Evolutionary conservation across 225 moss, liverwort and hornwort species (phyloP), one percentile per base, ranked within the genome.

Genomic region (Physcomitrium patens): DNA sequence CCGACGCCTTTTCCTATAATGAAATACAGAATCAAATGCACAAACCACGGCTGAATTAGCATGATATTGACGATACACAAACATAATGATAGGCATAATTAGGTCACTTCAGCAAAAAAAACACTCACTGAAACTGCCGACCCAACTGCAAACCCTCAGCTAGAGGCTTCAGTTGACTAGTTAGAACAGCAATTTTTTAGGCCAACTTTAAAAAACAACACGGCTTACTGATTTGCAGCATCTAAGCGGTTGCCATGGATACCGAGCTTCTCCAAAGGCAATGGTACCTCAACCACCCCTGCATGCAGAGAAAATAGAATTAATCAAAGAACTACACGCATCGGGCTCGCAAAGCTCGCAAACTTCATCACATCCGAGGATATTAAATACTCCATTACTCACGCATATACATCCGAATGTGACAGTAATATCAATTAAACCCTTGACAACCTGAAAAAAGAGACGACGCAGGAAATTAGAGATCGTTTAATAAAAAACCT

Each of bases 1-100:
- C 63, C 90, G 89, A 43, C 82, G 75, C 67, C 89, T 87, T 76
- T 91, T 95, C 65, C 97, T 99, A 80, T 78, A 87, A 72, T 43
- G 1, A 42, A 71, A 8, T 63, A 74, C 6, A 23, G 20, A 77
- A 60, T 26, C 41, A 60, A 65, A 70, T 15, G 65, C 23, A 65
- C 63, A n/a, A 79, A 31, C 3, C n/a, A 49, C 79, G 63, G 60
- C 4, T 50, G 31, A 37, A 37, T 37, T 37, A 37, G 31, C 4
- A 22, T 52, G 10, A 15, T 62, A 10, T 64, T 22, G 22, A 45
- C 31, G 4, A n/a, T 47, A 18, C 14, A 78, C 63, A 37, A 8
- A 72, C 50, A 12, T 19, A 44, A 23, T n/a, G 15, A 18, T 18
- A 43, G 15, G 63, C 27, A 63, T 10, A 51, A 44, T 69, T 68